Evolutionary conservation across 257 asterid species (phyloP), one percentile per base, ranked within the genome.

Genomic region (Solanum verrucosum): DNA sequence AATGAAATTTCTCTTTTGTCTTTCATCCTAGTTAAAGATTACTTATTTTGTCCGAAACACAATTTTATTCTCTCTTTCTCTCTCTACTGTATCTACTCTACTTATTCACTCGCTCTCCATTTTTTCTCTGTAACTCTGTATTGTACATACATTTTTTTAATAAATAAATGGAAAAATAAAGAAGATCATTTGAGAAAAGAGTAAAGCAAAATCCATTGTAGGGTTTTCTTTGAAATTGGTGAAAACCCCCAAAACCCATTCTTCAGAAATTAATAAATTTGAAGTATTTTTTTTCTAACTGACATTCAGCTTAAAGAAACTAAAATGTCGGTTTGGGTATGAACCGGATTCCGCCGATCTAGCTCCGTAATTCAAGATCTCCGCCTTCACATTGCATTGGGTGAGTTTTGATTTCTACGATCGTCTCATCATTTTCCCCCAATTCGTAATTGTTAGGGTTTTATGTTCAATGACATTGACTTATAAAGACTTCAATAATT

Each of bases 331-430:
- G 92, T 68, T 74, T 70, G 29, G 37, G 42, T 72, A 44, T 87
- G 90, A 87, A 52, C 87, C 73, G 74, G 83, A 91, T 88, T 89
- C 89, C 86, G 86, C 90, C 90, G 96, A 94, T 94, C 95, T 92
- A 84, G 38, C 84, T 9, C 73, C 71, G 85, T 70, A 37, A 60
- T 81, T 90, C 90, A 90, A 93, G 98, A 96, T 95, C 96, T 90
- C 90, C 75, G 86, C 92, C 83, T 89, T 88, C 91, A 68, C 91
- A 88, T 91, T 89, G 88, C 82, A 82, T 72, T 77, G 93, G 94
- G 94, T 93, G 37, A 86, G 95, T 88, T 91, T 38, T 49, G 87
- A 88, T 91, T 91, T 78, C 86, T 89, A 87, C 87, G 90, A 89
- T 91, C 91, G 87, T 89, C 65, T 56, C 10, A 56, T 56, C n/a